These are phyloP conservation scores for Naegleria fowleri DNA, from an alignment of 208 protist genomes.

Conservation along the genomic window DNA sequence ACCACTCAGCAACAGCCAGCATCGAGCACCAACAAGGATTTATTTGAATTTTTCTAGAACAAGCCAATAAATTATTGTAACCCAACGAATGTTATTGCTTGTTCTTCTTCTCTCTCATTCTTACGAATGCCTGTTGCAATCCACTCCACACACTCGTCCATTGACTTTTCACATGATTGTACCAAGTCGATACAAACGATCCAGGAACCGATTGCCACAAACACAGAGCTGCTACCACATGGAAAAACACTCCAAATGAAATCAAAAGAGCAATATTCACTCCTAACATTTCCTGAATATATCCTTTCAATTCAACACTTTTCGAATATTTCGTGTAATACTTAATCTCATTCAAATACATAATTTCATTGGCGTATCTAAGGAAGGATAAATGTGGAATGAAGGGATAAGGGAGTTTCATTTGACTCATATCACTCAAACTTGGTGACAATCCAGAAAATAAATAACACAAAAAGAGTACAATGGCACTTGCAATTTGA, in stretches of 20 bases:
- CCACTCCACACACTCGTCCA: no score
- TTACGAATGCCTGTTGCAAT: no score
- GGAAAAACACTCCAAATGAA: neutral
- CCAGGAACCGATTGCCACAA: neutral
- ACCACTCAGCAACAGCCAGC: no score
- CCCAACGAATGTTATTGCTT: no score
- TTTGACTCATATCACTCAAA: neutral
- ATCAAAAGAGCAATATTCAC: neutral
- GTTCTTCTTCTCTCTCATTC: no score
- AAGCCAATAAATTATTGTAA: no score
- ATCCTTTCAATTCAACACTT: neutral
- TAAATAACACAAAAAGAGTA: neutral
- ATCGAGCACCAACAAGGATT: no score
- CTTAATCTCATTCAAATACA: neutral
- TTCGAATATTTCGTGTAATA: neutral
- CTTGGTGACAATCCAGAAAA: neutral
- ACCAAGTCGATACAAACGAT: neutral
- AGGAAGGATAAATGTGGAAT: neutral
- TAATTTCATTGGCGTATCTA: neutral
- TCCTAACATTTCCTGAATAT: neutral
- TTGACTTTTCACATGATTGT: neutral
- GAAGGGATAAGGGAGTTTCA: neutral
- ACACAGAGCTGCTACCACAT: neutral
- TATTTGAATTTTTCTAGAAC: no score
- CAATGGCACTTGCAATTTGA: neutral